A percentile compares a stretch with the other conserved stretches of the same genome.
Evolutionary conservation across 2,329 filamentous ascomycete species (phyloP).

Genomic region (Aspergillus fijiensis): DNA sequence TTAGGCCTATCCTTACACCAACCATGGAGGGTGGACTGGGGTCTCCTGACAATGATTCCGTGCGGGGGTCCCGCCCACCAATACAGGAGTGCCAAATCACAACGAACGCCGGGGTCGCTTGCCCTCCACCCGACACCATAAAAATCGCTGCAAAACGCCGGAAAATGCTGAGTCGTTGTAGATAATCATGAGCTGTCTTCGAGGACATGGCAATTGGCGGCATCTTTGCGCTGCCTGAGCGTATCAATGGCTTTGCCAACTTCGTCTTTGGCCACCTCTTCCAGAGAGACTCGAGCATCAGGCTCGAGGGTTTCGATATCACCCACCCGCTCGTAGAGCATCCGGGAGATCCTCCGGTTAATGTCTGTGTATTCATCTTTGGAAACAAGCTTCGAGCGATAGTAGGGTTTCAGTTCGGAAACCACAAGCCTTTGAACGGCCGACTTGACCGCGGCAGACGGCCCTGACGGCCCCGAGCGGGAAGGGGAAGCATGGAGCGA

Average conservation of each 20-base stretch:
- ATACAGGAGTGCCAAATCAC: not conserved
- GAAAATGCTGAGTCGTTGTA: conserved; percentile 15
- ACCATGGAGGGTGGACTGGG: not conserved
- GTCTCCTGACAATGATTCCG: not conserved
- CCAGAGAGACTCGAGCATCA: conserved; percentile 67
- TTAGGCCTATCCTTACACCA: not conserved
- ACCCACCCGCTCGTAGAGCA: conserved; percentile 71
- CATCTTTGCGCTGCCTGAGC: conserved; percentile 26
- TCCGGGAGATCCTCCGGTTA: conserved; percentile 84
- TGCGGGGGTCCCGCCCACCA: not conserved
- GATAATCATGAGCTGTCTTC: conserved; percentile 19
- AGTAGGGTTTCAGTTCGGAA: conserved; percentile 76
- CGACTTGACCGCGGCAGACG: conserved; percentile 81
- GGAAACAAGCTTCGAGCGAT: conserved; percentile 73
- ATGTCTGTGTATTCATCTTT: conserved; percentile 91
- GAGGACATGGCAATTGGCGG: conserved; percentile 14
- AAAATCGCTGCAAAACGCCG: conserved; percentile 23
- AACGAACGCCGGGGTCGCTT: conserved; percentile 19
- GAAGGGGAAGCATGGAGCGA: conserved; percentile 68
- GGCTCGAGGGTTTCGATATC: conserved; percentile 61
- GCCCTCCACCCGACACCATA: conserved; percentile 5
- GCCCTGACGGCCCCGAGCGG: conserved; percentile 58
- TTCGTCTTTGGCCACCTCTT: conserved; percentile 73
- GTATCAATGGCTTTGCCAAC: conserved; percentile 69
- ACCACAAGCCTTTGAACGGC: conserved; percentile 88